Evolutionary conservation across 768 basidiomycete genomes (phyloP).

Genomic region (Suillus placidus): DNA sequence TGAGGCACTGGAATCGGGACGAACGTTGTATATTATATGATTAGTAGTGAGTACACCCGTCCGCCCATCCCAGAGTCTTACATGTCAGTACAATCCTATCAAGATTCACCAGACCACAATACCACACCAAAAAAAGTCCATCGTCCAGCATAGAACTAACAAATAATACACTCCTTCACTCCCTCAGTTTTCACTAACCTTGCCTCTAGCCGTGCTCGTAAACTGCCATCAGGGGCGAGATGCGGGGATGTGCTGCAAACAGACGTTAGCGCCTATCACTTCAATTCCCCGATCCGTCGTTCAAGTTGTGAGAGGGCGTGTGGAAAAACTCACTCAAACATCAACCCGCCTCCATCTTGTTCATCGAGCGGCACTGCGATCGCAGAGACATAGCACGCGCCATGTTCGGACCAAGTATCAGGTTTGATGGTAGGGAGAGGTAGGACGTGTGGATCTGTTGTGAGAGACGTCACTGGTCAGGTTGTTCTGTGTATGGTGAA

Average conservation of each 20-base stretch:
- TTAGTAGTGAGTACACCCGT: neutral
- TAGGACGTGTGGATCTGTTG: slow-evolving; percentile 7
- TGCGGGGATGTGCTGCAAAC: slow-evolving; percentile 46
- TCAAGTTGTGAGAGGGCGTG: neutral
- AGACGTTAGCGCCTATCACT: neutral
- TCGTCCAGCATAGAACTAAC: slow-evolving; percentile 25
- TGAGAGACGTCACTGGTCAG: neutral
- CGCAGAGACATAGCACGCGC: slow-evolving; percentile 19
- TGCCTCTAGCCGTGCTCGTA: slow-evolving; percentile 51
- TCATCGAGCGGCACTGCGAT: slow-evolving; percentile 47
- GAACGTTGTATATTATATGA: neutral
- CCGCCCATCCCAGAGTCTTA: neutral
- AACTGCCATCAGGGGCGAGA: slow-evolving; percentile 46
- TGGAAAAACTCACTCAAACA: slow-evolving; percentile 51
- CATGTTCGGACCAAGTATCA: slow-evolving; percentile 21
- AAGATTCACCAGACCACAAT: neutral
- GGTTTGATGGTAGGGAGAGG: slow-evolving; percentile 9
- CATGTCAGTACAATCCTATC: neutral
- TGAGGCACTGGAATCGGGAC: neutral
- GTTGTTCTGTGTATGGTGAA: neutral
- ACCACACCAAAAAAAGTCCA: neutral
- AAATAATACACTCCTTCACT: slow-evolving; percentile 47
- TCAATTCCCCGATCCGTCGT: neutral
- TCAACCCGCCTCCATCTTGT: slow-evolving; percentile 45
- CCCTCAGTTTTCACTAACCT: slow-evolving; percentile 38